Conservation (phyloP, 192 early-diverging fungal species). For the Linnemannia schmuckeri region DNA sequence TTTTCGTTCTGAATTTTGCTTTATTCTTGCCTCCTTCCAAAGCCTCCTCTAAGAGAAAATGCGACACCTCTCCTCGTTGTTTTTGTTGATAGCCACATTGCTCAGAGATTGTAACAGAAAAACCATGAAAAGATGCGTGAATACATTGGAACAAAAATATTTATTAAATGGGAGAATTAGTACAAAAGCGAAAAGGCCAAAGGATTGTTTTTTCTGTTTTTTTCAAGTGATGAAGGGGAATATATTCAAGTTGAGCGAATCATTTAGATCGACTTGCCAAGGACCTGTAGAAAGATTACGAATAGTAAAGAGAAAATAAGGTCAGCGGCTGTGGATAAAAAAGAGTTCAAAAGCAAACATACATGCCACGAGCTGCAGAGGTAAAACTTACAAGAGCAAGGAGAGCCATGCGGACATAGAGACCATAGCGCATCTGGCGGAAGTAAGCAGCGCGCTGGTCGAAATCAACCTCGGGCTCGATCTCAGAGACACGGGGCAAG, state of each 20-base stretch:
- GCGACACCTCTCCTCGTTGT: too few relatives aligned
- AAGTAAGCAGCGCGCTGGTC: conserved; percentile 98
- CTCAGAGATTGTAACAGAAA: too few relatives aligned
- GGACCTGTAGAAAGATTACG: conserved; percentile 12
- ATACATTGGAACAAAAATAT: too few relatives aligned
- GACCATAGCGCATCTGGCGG: conserved; percentile 97
- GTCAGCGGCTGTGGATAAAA: neutral
- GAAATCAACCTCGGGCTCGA: conserved; percentile 98
- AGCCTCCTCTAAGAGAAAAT: too few relatives aligned
- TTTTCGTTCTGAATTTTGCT: too few relatives aligned
- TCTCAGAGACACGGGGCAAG: conserved; percentile 93
- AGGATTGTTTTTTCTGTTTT: too few relatives aligned
- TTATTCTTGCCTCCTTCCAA: too few relatives aligned
- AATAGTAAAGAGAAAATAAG: neutral
- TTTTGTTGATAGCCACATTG: too few relatives aligned
- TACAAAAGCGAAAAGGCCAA: too few relatives aligned
- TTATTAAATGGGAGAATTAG: too few relatives aligned
- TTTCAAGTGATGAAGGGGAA: too few relatives aligned
- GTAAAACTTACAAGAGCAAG: conserved; percentile 80
- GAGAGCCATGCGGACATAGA: conserved; percentile 98
- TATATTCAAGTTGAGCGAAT: neutral
- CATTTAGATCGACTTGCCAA: conserved; percentile 40
- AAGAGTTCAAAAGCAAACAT: neutral
- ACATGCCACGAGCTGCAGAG: neutral
- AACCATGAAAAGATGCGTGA: too few relatives aligned